A percentile compares a stretch with the other conserved stretches of the same genome.
Conservation (phyloP, 2,329 filamentous ascomycete genomes). For the Verticillium nubilum region DNA sequence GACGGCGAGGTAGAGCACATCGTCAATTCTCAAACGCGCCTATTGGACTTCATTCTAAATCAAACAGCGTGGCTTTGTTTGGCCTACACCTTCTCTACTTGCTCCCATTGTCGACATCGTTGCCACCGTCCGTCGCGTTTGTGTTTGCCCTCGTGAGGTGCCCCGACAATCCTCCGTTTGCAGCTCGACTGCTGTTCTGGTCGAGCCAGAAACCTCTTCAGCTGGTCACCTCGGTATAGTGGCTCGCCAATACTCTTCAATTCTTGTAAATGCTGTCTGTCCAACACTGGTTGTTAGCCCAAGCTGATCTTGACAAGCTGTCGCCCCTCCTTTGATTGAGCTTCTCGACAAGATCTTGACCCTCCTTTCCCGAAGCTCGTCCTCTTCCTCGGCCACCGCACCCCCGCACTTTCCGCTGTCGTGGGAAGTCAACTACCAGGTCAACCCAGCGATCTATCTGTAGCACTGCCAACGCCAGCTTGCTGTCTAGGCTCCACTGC, state of each 20-base stretch:
- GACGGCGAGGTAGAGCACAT: neutral
- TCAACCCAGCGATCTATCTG: neutral
- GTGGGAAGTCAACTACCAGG: neutral
- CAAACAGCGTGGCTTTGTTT: neutral
- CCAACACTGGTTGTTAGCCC: neutral
- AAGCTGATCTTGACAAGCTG: neutral
- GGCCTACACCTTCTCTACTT: neutral
- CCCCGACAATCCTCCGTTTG: neutral
- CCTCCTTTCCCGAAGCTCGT: neutral
- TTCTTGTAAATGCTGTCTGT: neutral
- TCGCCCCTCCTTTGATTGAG: neutral
- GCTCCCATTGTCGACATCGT: neutral
- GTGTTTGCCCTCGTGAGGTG: neutral
- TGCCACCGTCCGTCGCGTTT: neutral
- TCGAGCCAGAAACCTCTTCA: neutral
- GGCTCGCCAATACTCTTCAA: neutral
- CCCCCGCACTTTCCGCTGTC: neutral
- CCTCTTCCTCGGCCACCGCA: neutral
- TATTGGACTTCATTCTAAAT: neutral
- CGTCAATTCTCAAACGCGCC: neutral
- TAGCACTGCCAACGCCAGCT: neutral
- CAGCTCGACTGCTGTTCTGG: neutral
- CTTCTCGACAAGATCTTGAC: neutral
- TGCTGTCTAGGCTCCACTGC: neutral
- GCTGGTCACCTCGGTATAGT: neutral